Evolutionary conservation across 352 stramenopile species (phyloP).

Genomic region (Blastocystis sp.): DNA sequence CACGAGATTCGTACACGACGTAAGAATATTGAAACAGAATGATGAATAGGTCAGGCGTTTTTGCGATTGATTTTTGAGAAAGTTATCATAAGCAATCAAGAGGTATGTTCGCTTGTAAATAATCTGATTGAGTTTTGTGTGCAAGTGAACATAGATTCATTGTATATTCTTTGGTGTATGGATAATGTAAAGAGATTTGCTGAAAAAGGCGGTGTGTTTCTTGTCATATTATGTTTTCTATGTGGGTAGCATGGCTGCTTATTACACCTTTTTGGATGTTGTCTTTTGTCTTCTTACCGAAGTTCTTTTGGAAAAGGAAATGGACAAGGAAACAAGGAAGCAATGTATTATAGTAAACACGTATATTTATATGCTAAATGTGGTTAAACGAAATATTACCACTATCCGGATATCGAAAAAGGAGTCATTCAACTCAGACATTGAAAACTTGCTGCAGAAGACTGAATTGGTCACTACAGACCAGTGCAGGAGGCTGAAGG

Average conservation of each 20-base stretch:
- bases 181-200: not conserved
- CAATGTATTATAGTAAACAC: not conserved
- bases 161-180: not conserved
- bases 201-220: not conserved
- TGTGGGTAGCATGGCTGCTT: not conserved
- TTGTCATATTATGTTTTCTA: conserved; percentile 11
- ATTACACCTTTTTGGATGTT: not conserved
- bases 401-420: not conserved
- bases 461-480: not conserved
- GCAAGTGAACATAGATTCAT: not conserved
- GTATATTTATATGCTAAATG: conserved; percentile 23
- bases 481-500: not conserved
- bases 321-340: not conserved
- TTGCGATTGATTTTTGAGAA: not conserved
- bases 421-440: not conserved
- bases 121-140: not conserved
- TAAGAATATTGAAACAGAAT: not conserved
- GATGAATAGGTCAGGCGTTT: conserved; percentile 1
- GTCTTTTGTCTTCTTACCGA: not conserved
- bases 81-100: not conserved
- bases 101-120: not conserved
- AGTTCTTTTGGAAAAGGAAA: not conserved
- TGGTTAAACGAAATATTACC: conserved; percentile 1
- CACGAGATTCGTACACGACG: not conserved
- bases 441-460: not conserved